A percentile compares a stretch with the other conserved stretches of the same genome.
Conservation (phyloP, 768 basidiomycete genomes). For the Collybiopsis luxurians region DNA sequence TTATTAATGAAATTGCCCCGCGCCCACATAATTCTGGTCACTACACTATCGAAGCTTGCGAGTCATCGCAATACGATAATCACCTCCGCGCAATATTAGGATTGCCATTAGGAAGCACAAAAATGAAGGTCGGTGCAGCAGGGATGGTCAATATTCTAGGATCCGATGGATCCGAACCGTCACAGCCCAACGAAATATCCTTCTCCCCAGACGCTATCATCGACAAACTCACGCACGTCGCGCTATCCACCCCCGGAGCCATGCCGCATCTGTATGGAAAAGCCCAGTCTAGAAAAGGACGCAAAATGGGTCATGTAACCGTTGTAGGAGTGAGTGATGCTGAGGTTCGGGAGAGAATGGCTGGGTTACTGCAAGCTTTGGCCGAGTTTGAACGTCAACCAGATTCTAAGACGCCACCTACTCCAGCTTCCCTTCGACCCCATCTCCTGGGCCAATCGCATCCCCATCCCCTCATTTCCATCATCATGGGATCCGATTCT, state of each 20-base stretch:
- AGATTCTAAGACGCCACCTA: conserved; percentile 33
- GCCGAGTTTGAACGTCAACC: conserved; percentile 41
- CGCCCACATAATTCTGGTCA: conserved; percentile 98
- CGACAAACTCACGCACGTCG: conserved; percentile 48
- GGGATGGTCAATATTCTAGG: conserved; percentile 97
- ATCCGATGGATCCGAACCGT: neutral
- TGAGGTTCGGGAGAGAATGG: conserved; percentile 63
- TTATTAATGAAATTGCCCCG: conserved; percentile 96
- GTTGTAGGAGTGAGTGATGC: conserved; percentile 82
- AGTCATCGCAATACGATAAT: conserved; percentile 96
- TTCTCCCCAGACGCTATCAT: conserved; percentile 67
- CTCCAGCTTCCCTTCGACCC: conserved; percentile 42
- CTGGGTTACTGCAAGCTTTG: conserved; percentile 53
- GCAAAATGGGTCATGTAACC: conserved; percentile 99
- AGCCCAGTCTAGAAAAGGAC: conserved; percentile 77
- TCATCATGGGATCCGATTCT: conserved; percentile 99
- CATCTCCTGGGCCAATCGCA: conserved; percentile 55
- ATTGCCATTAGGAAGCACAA: conserved; percentile 86
- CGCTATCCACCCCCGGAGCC: conserved; percentile 64
- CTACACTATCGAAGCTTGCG: conserved; percentile 97
- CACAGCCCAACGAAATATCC: conserved; percentile 14
- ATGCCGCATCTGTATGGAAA: conserved; percentile 95
- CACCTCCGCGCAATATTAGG: conserved; percentile 93
- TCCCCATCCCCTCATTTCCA: conserved; percentile 74
- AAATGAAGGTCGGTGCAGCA: conserved; percentile 80